Percentiles rank a stretch among this genome's conserved stretches.
phyloP scores from a whole-genome alignment of 441 rosid genomes.

The Dalechampia spathulata region DNA sequence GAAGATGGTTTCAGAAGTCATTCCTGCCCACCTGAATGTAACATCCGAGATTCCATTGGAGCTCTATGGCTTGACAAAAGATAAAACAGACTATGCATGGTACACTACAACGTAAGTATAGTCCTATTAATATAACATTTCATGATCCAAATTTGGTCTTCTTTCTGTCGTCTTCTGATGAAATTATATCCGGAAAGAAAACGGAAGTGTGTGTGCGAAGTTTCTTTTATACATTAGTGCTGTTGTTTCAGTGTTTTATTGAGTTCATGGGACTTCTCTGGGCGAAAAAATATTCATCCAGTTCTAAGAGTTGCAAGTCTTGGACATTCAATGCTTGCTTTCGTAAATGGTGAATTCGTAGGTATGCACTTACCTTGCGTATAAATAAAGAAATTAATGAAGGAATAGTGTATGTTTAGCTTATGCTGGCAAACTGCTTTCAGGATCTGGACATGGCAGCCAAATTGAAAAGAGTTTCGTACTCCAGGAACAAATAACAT shows the following conservation, averaged over 20 bases:
- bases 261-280: constrained; percentile 37
- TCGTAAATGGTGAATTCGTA: constrained; percentile 61
- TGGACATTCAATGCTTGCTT: constrained; percentile 68
- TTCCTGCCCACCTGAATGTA: constrained; percentile 23
- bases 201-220: too few relatives aligned
- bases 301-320: constrained; percentile 66
- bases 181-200: too few relatives aligned
- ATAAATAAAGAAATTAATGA: too few relatives aligned
- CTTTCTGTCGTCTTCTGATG: too few relatives aligned
- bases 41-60: constrained; percentile 29
- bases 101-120: constrained; percentile 41
- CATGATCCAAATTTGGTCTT: too few relatives aligned
- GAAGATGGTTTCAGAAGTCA: constrained; percentile 37
- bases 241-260: constrained; percentile 39
- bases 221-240: too few relatives aligned
- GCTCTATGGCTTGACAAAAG: constrained; percentile 41
- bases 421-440: constrained; percentile 3
- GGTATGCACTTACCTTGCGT: too few relatives aligned
- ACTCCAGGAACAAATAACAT: constrained; percentile 28
- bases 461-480: constrained; percentile 63
- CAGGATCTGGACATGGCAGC: constrained; percentile 62
- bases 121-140: too few relatives aligned
- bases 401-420: background rate
- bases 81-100: constrained; percentile 70
- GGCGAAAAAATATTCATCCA: constrained; percentile 32